These are phyloP conservation scores for Hirschfeldia incana DNA, from an alignment of 345 rosid genomes.

Conservation along the genomic window DNA sequence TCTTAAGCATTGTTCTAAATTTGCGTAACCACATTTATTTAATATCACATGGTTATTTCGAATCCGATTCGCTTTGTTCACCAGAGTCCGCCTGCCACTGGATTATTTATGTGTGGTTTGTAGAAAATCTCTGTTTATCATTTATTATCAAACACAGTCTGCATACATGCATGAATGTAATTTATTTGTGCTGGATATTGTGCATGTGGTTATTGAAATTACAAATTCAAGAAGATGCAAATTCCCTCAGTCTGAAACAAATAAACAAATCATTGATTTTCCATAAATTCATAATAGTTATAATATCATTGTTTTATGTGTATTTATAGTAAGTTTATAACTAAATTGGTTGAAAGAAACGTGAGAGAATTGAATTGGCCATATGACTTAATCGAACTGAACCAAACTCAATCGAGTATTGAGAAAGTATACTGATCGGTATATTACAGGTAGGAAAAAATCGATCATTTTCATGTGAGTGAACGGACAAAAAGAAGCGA, in stretches of 20 bases:
- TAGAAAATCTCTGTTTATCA: too few relatives aligned
- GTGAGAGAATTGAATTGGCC: neutral
- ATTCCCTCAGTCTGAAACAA: neutral
- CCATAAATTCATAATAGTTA: neutral
- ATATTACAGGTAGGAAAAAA: neutral
- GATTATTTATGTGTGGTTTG: too few relatives aligned
- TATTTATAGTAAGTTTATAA: too few relatives aligned
- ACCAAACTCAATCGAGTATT: neutral
- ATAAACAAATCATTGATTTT: neutral
- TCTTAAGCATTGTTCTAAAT: too few relatives aligned
- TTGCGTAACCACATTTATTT: too few relatives aligned
- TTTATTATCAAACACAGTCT: neutral
- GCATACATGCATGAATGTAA: neutral
- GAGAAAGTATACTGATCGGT: conserved; percentile 11
- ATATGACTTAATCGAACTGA: conserved; percentile 1
- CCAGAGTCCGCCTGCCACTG: too few relatives aligned
- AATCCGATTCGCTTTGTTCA: too few relatives aligned
- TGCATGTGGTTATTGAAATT: neutral
- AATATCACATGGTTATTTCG: too few relatives aligned
- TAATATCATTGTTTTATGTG: neutral
- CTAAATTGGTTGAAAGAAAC: neutral
- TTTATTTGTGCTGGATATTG: neutral
- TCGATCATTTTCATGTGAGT: conserved; percentile 15
- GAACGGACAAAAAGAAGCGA: neutral
- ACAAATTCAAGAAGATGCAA: neutral